Base-by-base conservation (phyloP, 179 eudicot species). In the Spergularia azorica region DNA sequence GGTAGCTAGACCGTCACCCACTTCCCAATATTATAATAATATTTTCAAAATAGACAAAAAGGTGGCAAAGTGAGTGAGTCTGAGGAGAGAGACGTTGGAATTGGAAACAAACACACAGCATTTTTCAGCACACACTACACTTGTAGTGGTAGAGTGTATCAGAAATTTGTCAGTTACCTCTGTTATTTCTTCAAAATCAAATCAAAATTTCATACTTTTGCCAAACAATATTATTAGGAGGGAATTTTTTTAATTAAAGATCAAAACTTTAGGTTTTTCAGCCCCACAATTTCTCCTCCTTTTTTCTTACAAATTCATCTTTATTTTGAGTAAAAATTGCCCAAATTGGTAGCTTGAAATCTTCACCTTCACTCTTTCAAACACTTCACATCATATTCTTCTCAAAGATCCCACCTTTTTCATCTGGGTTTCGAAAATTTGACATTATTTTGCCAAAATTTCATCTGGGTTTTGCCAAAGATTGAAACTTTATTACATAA, bases 1-100 rank as follows among this genome's bases (percentile, higher is more conserved):
- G 63, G 3, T 60, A 74, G 70, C 63, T 63, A 74, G 67, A 79
- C 57, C 16, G 54, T 63, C 38, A 63, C 52, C 77, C 79, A 69
- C 74, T 11, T 26, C 48, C 76, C 60, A 6, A 76, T 77, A 71
- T 67, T 77, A 77, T 77, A 77, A 5, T 54, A 54, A 4, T 56
- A 12, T 66, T 73, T 82, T 82, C 78, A 78, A 78, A 78, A 82
- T 78, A 8, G 5, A 48, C 26, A 5, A 70, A 78, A 79, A 75
- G 55, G 84, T 70, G 73, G 73, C 60, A 78, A 74, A 75, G 58
- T 51, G 73, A 68, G 32, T 26, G 32, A 26, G 32, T 26, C 32
- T 26, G 32, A 26, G 32, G 2, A 17, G 59, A 81, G 78, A 82
- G 85, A 82, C 85, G 85, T 82, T 82, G 57, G n/a, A n/a, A n/a